Evolutionary conservation across 345 rosid genomes (phyloP), one percentile per base, ranked within the genome.

Genomic region (Eucalyptus regnans): DNA sequence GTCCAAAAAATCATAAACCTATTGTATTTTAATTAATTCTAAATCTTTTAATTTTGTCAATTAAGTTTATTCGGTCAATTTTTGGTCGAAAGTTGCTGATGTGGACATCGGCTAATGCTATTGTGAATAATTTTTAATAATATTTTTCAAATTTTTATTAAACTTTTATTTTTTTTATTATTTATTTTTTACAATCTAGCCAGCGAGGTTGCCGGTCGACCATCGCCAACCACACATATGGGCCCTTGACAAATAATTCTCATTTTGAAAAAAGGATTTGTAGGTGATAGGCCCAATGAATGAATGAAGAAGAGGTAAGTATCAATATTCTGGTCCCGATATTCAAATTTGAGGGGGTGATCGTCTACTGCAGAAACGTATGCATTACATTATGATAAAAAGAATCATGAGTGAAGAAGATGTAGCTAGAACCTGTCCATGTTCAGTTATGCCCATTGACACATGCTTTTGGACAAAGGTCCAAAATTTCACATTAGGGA

Each of bases 91-190:
- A 51, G 17, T 51, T 51, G 17, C 17, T 51, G 37, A 51, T 51
- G 17, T 51, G 17, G 8, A 51, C 17, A 0, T 18, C 2, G 1
- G 1, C 4, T 3, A 8, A 51, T 51, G 20, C 44, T 43, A 43
- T 43, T 43, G 44, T 43, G 44, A 43, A 43, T 43, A 41, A 41
- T 43, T 43, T 43, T 43, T 43, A 5, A 51, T 51, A 51, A 16
- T 51, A 16, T 0, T 51, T 51, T 51, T 51, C 54, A 51, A 43
- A 43, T 43, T 43, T 43, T 43, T 43, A 43, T 43, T 43, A 43
- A 43, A 43, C 1, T 43, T 43, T 43, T 43, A 43, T 43, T 43
- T 43, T 7, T 43, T 43, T 43, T 43, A 43, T 43, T 43, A 6
- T 43, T 43, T 43, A 43, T 43, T 43, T 43, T 43, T 43, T 43